These are phyloP conservation scores for Colletotrichum brevisporum DNA, from an alignment of 2,329 filamentous ascomycete genomes.

Conservation along the genomic window DNA sequence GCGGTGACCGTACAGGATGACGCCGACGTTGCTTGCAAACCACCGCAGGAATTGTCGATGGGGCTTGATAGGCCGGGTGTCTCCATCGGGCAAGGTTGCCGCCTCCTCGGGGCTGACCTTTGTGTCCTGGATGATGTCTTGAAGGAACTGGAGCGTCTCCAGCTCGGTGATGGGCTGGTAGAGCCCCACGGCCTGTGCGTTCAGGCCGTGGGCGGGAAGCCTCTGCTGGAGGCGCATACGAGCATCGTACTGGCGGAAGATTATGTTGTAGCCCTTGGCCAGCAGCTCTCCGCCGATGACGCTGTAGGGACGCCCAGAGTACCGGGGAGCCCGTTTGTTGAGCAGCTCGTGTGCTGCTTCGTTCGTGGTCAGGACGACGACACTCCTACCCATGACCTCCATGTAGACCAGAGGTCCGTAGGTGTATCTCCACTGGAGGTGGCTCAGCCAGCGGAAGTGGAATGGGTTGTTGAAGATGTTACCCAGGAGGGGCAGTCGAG, in stretches of 20 bases:
- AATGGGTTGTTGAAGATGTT: constrained; percentile 25
- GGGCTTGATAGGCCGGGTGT: neutral
- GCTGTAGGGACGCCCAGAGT: constrained; percentile 16
- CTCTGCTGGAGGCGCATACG: constrained; percentile 17
- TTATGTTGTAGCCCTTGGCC: constrained; percentile 6
- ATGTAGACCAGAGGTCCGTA: constrained; percentile 21
- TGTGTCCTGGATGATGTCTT: constrained; percentile 5
- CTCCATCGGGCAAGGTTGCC: no score
- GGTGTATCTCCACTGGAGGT: constrained; percentile 17
- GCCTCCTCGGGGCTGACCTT: neutral
- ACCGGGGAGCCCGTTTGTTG: constrained; percentile 23
- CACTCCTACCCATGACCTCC: neutral
- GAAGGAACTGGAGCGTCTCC: constrained; percentile 19
- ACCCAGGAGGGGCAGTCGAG: neutral
- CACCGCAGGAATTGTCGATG: neutral
- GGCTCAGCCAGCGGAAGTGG: constrained; percentile 14
- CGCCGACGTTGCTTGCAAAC: constrained; percentile 6
- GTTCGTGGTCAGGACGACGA: constrained; percentile 20
- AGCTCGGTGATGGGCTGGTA: constrained; percentile 10
- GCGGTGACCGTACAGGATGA: constrained; percentile 17
- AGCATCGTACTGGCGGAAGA: constrained; percentile 25
- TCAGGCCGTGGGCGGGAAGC: constrained; percentile 10
- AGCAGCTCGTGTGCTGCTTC: constrained; percentile 30
- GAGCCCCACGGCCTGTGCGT: neutral
- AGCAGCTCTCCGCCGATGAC: constrained; percentile 1